These are phyloP conservation scores for Backusella australiensis DNA, from an alignment of 192 early-diverging fungal genomes.

Conservation along the genomic window DNA sequence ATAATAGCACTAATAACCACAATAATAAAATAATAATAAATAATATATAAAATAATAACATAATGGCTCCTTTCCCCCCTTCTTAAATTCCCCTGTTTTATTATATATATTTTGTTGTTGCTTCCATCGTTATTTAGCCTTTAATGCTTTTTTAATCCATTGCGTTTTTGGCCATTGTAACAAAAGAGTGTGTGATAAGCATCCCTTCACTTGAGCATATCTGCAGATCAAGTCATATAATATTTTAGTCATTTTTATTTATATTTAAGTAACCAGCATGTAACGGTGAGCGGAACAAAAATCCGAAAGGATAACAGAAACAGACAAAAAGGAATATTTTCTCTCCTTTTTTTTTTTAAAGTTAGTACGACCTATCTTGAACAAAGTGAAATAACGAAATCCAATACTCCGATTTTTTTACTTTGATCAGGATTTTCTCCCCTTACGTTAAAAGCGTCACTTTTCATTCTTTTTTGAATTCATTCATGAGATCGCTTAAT, in stretches of 20 bases:
- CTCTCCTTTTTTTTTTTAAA: conserved; percentile 7
- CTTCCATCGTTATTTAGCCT: not conserved
- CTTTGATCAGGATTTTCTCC: not conserved
- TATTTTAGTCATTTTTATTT: not conserved
- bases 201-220: not conserved
- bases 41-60: not conserved
- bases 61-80: not conserved
- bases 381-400: not conserved
- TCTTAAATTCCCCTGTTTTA: conserved; percentile 1
- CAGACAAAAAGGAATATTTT: not conserved
- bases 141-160: not conserved
- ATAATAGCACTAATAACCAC: not conserved
- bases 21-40: not conserved
- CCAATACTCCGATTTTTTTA: not conserved
- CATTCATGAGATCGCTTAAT: not conserved
- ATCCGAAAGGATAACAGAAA: not conserved
- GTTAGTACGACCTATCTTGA: not conserved
- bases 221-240: conserved; percentile 1
- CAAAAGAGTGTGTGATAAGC: not conserved
- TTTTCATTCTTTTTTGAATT: not conserved
- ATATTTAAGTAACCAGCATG: not conserved
- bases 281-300: conserved; percentile 2
- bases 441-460: not conserved
- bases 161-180: not conserved
- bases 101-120: not conserved